Base-by-base conservation (phyloP, 805 yeast genomes). In the Pichia californica region DNA sequence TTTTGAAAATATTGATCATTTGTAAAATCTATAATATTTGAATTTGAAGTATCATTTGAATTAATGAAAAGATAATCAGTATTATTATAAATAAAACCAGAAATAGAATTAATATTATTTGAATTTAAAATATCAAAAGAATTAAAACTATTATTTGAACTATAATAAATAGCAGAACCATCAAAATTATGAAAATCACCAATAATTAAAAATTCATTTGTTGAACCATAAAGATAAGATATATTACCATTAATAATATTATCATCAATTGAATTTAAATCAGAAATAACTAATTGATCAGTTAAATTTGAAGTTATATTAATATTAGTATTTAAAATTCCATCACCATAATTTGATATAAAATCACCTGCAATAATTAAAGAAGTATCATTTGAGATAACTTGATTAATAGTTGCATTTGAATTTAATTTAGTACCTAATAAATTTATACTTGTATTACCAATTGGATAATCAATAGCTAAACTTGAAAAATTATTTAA, bases 331-430 rank as follows among this genome's bases (percentile, higher is more conserved):
- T 55, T 58, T 2, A 71, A 52, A 25, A 77, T 58, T 46, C 70
- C 66, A 19, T 55, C 64, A 31, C 73, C 69, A 33, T 61, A 55
- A 0, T 52, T 41, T 5, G 71, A 59, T 2, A 60, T 53, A 46
- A 74, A 70, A 16, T 69, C 69, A 41, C 86, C 88, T 5, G 76
- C 74, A 40, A 81, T 52, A 27, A 63, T 62, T 13, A 78, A 48
- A 1, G 63, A 49, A 2, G 65, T 53, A 26, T 69, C 64, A 27
- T 59, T 50, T 3, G 57, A 33, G 4, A 56, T 56, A n/a, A 66
- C 44, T 4, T 69, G 58, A 19, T 52, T 58, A 6, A 81, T 63
- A 6, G 63, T 56, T 3, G 79, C 73, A 43, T 66, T 57, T 4
- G 59, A 49, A 15, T 71, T 68, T 5, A 73, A 43, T 2, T 52